Base-by-base conservation (phyloP, 1,284 basidiomycete species). In the Xerocomus minutiporus region DNA sequence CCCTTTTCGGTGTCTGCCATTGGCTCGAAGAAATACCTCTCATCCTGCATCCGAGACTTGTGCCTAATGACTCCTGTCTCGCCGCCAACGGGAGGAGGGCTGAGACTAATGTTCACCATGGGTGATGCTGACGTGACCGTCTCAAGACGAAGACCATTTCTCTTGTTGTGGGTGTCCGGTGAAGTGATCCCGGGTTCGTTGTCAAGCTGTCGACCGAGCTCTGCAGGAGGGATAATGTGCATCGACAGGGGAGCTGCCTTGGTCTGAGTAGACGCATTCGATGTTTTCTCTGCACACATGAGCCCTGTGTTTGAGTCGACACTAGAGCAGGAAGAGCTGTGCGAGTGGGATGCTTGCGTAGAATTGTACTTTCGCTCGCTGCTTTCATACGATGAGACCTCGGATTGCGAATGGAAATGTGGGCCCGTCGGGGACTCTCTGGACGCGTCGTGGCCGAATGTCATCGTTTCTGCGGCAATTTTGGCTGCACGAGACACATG, bases 401-500 rank as follows among this genome's bases (percentile, higher is more conserved):
- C 38, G 3, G 43, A 17, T 43, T 38, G 50, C 8, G 51, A 39
- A 38, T 34, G 32, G 50, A 39, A 35, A 2, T 35, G 46, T 5
- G 62, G 57, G n/a, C 11, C 39, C n/a, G 50, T n/a, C 4, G 56
- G 66, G 1, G 57, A 59, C 53, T 67, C 63, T 20, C 46, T 32
- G 4, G 57, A 59, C 1, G 59, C 58, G 8, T 53, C 47, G 31
- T 69, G 55, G 38, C 58, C 57, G 25, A 71, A 67, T 43, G 61
- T 60, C 48, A 61, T 57, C 13, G 59, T 55, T 5, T 63, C 63
- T 23, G 59, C 56, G 11, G 31, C 38, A 41, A 47, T n/a, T 40
- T 41, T 57, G 42, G 43, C 31, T 8, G 40, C 45, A 35, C 45
- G 47, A 38, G 48, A 75, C 26, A 77, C 78, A 23, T 79, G 78